Base-by-base conservation (phyloP, 1,284 basidiomycete species). In the Pisolithus thermaeus region DNA sequence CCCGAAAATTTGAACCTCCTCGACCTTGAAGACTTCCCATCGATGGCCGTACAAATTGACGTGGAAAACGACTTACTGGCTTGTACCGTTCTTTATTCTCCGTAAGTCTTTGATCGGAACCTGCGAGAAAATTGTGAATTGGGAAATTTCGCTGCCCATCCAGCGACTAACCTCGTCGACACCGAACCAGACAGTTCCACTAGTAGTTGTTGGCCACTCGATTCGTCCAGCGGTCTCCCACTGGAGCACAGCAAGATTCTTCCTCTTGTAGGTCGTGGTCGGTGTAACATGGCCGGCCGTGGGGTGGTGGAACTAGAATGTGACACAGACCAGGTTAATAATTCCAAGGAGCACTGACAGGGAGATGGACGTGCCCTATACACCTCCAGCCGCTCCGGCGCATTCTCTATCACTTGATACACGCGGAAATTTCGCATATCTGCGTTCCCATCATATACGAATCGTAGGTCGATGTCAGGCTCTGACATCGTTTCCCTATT, bases 221-320 rank as follows among this genome's bases (percentile, higher is more conserved):
- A 81, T 73, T 39, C 75, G 67, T 1, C 79, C 79, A 1, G 77
- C 79, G 11, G 71, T 70, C 59, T 81, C 79, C 59, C 76, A 80
- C 16, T 70, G 61, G 16, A 61, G 52, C 0, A 73, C 77, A 7
- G 59, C 62, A 7, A 70, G 36, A 58, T 81, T 80, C 60, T 70
- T 74, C 50, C 79, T 73, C 51, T 74, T 71, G 49, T 77, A 77
- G 4, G 72, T 74, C 2, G 79, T 81, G 4, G 70, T 69, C 3
- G 76, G 76, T 12, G 63, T 70, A 36, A 56, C 51, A 25, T 70
- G 60, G 30, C 78, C 78, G 3, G 75, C 75, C 20, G 72, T 62
- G 1, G 79, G 78, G 58, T 80, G 78, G 55, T 71, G 69, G 59
- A 81, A 80, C 79, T 82, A 52, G 38, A 14, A 39, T 1, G 32